These are phyloP conservation scores for Carallia brachiata DNA, from an alignment of 345 rosid genomes.

Conservation along the genomic window DNA sequence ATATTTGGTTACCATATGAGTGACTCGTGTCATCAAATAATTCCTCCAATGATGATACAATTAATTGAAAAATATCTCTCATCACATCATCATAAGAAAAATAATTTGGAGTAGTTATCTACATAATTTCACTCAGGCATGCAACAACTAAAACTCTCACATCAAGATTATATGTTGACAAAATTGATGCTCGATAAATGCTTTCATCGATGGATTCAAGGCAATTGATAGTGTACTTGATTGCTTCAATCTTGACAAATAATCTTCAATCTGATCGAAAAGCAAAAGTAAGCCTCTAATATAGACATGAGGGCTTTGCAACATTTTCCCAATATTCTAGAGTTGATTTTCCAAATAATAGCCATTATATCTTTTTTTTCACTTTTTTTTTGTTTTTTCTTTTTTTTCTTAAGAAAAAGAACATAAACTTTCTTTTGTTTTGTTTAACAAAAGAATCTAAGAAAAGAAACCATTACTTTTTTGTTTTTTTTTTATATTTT, in stretches of 20 bases:
- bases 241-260: slow-evolving; percentile 72
- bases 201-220: slow-evolving; percentile 60
- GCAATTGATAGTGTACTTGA: slow-evolving; percentile 64
- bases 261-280: slow-evolving; percentile 41
- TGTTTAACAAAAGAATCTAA: too few species aligned
- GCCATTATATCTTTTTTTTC: too few species aligned
- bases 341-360: too few species aligned
- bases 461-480: too few species aligned
- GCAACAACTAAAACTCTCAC: slow-evolving; percentile 85
- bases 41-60: slow-evolving; percentile 80
- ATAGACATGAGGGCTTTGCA: too few species aligned
- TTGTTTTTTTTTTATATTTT: too few species aligned
- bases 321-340: too few species aligned
- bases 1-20: slow-evolving; percentile 61
- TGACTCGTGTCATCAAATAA: slow-evolving; percentile 62
- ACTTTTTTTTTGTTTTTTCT: too few species aligned
- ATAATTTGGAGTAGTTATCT: slow-evolving; percentile 96
- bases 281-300: background rate
- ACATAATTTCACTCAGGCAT: slow-evolving; percentile 90
- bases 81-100: slow-evolving; percentile 83
- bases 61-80: slow-evolving; percentile 88
- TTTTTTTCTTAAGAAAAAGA: too few species aligned
- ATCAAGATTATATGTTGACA: slow-evolving; percentile 63
- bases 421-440: too few species aligned
- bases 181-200: slow-evolving; percentile 57